These are phyloP conservation scores for Theileria equi DNA, from an alignment of 169 alveolate species.

Conservation along the genomic window DNA sequence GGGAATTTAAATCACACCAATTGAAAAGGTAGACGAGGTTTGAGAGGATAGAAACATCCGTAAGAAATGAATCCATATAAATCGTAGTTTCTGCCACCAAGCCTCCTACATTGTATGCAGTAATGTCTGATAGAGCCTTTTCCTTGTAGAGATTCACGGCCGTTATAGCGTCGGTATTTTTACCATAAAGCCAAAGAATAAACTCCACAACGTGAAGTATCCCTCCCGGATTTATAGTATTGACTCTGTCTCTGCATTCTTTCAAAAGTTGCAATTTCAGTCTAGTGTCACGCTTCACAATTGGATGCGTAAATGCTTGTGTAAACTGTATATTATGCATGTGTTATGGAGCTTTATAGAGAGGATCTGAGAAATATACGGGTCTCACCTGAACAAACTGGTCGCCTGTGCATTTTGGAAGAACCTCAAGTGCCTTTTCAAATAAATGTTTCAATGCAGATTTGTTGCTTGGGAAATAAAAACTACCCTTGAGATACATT, in stretches of 20 bases:
- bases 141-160: conserved; percentile 34
- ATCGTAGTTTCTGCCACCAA: conserved; percentile 5
- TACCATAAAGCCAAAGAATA: conserved; percentile 25
- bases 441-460: conserved; percentile 34
- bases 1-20: conserved; percentile 30
- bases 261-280: conserved; percentile 47
- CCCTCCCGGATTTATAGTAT: conserved; percentile 30
- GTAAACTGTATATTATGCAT: not conserved
- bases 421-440: conserved; percentile 19
- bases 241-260: conserved; percentile 40
- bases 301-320: conserved; percentile 13
- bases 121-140: conserved; percentile 27
- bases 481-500: conserved; percentile 31
- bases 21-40: conserved; percentile 37
- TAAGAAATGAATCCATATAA: conserved; percentile 21
- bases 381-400: conserved; percentile 49
- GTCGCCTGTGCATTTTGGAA: conserved; percentile 17
- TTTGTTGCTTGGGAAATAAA: conserved; percentile 33
- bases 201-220: conserved; percentile 49
- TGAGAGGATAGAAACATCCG: conserved; percentile 27
- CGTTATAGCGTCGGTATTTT: conserved; percentile 41
- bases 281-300: conserved; percentile 32
- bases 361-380: not conserved
- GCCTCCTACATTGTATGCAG: conserved; percentile 21
- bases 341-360: not conserved